These are phyloP conservation scores for Skeletonema grethae DNA, from an alignment of 108 stramenopile genomes.

Conservation along the genomic window DNA sequence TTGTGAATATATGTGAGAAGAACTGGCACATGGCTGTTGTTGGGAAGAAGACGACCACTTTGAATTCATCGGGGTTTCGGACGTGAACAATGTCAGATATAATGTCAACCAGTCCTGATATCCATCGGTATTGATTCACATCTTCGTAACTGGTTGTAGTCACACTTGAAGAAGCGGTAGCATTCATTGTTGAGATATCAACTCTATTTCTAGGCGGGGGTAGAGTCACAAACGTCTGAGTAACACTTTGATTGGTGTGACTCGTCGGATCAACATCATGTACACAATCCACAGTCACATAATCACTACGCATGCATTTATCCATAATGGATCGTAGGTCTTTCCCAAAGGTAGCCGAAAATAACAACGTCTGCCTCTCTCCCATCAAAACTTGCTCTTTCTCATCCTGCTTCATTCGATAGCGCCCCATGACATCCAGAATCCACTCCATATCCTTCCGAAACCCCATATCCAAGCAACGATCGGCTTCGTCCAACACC, in stretches of 20 bases:
- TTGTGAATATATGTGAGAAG: conserved; percentile 69
- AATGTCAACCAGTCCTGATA: conserved; percentile 46
- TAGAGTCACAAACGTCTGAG: conserved; percentile 45
- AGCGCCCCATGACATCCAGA: conserved; percentile 24
- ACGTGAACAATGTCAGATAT: conserved; percentile 54
- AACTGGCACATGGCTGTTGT: conserved; percentile 71
- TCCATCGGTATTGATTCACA: conserved; percentile 21
- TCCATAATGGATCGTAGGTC: conserved; percentile 61
- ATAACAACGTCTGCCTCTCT: conserved; percentile 77
- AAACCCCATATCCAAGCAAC: conserved; percentile 92
- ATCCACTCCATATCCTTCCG: conserved; percentile 77
- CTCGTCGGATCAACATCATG: conserved; percentile 45
- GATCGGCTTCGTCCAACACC: conserved; percentile 90
- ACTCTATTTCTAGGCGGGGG: conserved; percentile 11
- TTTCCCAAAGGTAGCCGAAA: conserved; percentile 78
- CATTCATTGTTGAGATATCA: conserved; percentile 87
- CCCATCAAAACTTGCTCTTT: background rate
- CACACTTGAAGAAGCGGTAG: conserved; percentile 89
- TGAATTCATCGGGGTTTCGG: conserved; percentile 74
- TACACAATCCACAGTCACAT: conserved; percentile 48
- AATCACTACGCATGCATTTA: conserved; percentile 50
- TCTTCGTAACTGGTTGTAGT: conserved; percentile 42
- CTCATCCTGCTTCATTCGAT: conserved; percentile 8
- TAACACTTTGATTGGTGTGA: conserved; percentile 38
- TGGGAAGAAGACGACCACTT: conserved; percentile 85